phyloP scores from a whole-genome alignment of 805 yeast genomes.

The Martiniozyma abietophila region DNA sequence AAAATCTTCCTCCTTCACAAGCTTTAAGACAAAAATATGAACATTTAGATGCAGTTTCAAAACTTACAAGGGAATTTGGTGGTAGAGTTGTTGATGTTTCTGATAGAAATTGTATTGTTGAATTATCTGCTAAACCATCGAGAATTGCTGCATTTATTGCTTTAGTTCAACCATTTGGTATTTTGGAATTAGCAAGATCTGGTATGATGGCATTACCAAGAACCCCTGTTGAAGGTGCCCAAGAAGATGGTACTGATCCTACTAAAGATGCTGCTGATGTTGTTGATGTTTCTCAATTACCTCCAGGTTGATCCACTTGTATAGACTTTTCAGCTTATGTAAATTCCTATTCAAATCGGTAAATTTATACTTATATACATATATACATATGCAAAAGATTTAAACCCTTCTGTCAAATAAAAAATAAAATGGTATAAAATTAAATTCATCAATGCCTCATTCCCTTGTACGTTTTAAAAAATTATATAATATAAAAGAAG shows the following conservation, averaged over 20 bases:
- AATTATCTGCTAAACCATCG: constrained; percentile 88
- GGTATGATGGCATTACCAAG: constrained; percentile 99
- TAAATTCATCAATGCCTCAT: too few relatives aligned
- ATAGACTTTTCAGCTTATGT: not conserved
- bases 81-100: constrained; percentile 89
- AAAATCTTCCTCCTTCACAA: constrained; percentile 80
- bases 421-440: too few relatives aligned
- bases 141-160: constrained; percentile 81
- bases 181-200: constrained; percentile 90
- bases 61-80: constrained; percentile 78
- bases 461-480: too few relatives aligned
- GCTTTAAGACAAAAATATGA: constrained; percentile 89
- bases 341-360: not conserved
- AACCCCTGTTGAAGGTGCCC: constrained; percentile 65
- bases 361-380: not conserved
- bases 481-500: too few relatives aligned
- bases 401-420: not conserved
- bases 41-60: constrained; percentile 77
- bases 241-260: constrained; percentile 37
- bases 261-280: constrained; percentile 52
- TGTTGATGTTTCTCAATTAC: constrained; percentile 83
- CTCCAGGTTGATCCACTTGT: constrained; percentile 72
- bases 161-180: constrained; percentile 90
- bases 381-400: not conserved
- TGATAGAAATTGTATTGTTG: constrained; percentile 89